phyloP scores from a whole-genome alignment of 495 filamentous ascomycete species.

The Lichenothelia convexa region DNA sequence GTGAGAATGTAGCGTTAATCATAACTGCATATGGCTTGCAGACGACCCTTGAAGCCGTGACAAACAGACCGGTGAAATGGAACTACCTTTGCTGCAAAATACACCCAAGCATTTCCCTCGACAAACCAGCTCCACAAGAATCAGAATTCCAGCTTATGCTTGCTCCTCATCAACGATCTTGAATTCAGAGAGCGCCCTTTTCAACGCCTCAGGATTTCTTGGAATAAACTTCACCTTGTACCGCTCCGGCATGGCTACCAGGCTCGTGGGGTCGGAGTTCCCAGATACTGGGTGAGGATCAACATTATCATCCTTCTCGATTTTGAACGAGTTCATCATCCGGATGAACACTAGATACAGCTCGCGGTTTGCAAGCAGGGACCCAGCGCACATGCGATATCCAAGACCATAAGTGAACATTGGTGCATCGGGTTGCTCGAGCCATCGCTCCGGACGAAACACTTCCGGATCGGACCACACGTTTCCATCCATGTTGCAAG shows the following conservation, averaged over 20 bases:
- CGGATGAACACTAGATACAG: slow-evolving; percentile 48
- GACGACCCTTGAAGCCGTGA: too few relatives aligned
- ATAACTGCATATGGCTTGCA: too few relatives aligned
- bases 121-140: too few relatives aligned
- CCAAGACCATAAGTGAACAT: slow-evolving; percentile 44
- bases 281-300: slow-evolving; percentile 37
- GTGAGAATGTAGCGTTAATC: too few relatives aligned
- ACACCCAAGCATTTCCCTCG: too few relatives aligned
- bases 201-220: slow-evolving; percentile 25
- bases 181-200: too few relatives aligned
- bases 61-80: too few relatives aligned
- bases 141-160: too few relatives aligned
- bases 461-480: slow-evolving; percentile 38
- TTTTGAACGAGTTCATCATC: slow-evolving; percentile 37
- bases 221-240: slow-evolving; percentile 40
- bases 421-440: slow-evolving; percentile 42
- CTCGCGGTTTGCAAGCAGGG: slow-evolving; percentile 43
- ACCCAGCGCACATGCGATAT: slow-evolving; percentile 49
- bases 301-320: slow-evolving; percentile 25
- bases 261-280: slow-evolving; percentile 36
- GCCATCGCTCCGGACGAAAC: slow-evolving; percentile 43
- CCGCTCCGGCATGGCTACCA: slow-evolving; percentile 36
- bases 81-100: too few relatives aligned
- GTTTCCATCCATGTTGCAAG: slow-evolving; percentile 43
- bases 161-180: too few relatives aligned